Evolutionary conservation across 2,329 filamentous ascomycete genomes (phyloP), one percentile per base, ranked within the genome.

Genomic region (Fusarium mangiferae): DNA sequence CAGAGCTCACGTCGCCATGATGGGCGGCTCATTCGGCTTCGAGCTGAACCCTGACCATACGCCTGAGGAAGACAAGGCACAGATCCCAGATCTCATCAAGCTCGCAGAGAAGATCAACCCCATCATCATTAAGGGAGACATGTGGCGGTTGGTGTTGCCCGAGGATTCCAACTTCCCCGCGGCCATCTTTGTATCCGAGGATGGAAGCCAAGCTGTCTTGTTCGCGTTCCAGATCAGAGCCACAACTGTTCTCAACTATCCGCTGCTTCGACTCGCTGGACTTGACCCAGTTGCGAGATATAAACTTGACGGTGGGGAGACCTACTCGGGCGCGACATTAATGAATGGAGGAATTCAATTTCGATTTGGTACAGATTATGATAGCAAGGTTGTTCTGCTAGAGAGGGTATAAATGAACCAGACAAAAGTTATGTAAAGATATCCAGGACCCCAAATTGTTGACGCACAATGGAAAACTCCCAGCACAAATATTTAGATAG

Each of bases 21-120:
- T 92, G 90, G 90, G 90, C 62, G 90, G 90, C 5, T 90, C 89
- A 0, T 92, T 92, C 73, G 90, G 90, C 0, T 85, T 92, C 17
- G 90, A 92, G 77, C 84, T 92, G 13, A 85, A 91, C 75, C 90
- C 90, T 0, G 81, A 81, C 0, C 83, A 87, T 13, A 85, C 90
- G 11, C 80, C 81, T 0, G 82, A 82, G 0, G 85, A 86, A 18
- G 90, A 92, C n/a, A 83, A 82, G 52, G 84, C 81, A 1, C 82
- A 84, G 36, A 84, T 92, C 2, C 90, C 90, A 0, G 83, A 77
- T 0, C 82, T 92, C 4, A 87, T 92, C 66, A 82, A 80, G 0
- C 82, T 88, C 11, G 87, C 89, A 5, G 87, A 90, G 66, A 84
- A 83, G 58, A 83, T 92, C 54, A 91, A 90, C 66, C 90, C 90